These are phyloP conservation scores for Fraxinus angustifolia DNA, from an alignment of 305 asterid genomes.

Conservation along the genomic window DNA sequence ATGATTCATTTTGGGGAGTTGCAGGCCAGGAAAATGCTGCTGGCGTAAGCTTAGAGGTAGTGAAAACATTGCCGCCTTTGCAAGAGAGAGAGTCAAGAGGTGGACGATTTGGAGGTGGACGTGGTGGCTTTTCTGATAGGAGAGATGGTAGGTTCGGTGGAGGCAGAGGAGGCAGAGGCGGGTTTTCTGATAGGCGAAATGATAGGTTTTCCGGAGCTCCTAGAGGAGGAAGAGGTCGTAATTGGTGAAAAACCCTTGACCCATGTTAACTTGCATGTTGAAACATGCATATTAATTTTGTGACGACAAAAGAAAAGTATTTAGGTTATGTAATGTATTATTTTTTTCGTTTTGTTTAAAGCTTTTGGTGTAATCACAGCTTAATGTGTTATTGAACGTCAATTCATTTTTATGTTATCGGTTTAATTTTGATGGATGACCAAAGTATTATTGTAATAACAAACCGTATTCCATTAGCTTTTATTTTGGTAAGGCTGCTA, in stretches of 20 bases:
- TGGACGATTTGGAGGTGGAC: constrained; percentile 46
- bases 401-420: not conserved
- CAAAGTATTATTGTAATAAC: not conserved
- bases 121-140: constrained; percentile 44
- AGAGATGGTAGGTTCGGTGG: constrained; percentile 25
- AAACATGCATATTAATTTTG: not conserved
- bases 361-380: not conserved
- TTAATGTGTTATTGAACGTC: not conserved
- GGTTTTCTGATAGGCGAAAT: constrained; percentile 21
- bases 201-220: constrained; percentile 15
- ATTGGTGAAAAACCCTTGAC: not conserved
- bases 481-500: not conserved
- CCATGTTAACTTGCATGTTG: not conserved
- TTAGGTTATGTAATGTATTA: not conserved
- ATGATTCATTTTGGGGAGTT: not conserved
- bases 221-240: constrained; percentile 6
- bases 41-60: constrained; percentile 62
- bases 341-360: not conserved
- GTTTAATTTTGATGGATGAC: not conserved
- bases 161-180: constrained; percentile 20
- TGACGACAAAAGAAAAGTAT: not conserved
- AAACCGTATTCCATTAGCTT: not conserved
- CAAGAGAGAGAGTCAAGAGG: constrained; percentile 62
- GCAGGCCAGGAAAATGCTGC: constrained; percentile 60
- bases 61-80: constrained; percentile 55